Evolutionary conservation across 257 asterid genomes (phyloP).

Genomic region (Schizonepeta tenuifolia): DNA sequence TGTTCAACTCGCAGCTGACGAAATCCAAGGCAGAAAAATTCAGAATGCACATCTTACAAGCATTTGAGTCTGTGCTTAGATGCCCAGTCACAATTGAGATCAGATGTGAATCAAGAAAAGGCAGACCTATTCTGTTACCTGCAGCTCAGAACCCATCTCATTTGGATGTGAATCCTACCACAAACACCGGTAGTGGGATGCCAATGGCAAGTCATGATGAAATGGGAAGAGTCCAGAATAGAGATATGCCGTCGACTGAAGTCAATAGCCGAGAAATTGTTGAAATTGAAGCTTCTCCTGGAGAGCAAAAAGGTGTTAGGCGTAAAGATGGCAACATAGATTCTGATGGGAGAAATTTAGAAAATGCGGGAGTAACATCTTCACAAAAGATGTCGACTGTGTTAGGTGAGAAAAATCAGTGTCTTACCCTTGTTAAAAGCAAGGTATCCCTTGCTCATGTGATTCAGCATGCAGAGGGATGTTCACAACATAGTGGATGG

Average conservation of each 20-base stretch:
- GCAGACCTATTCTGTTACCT: constrained; percentile 50
- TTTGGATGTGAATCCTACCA: constrained; percentile 20
- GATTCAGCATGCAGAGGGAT: constrained; percentile 84
- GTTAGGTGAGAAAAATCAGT: constrained; percentile 58
- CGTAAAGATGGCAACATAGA: constrained; percentile 22
- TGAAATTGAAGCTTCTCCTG: constrained; percentile 56
- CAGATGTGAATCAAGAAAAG: constrained; percentile 65
- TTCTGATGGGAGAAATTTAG: constrained; percentile 10
- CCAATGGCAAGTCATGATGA: constrained; percentile 37
- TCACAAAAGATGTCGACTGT: constrained; percentile 34
- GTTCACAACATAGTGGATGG: constrained; percentile 73
- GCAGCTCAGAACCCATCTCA: constrained; percentile 48
- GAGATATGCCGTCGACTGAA: constrained; percentile 44
- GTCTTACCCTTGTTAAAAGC: constrained; percentile 79
- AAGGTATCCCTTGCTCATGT: constrained; percentile 93
- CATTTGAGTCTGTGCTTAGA: constrained; percentile 83
- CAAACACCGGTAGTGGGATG: constrained; percentile 24
- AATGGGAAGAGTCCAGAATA: constrained; percentile 37
- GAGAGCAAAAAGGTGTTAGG: constrained; percentile 27
- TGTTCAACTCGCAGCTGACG: constrained; percentile 69
- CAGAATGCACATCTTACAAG: constrained; percentile 71
- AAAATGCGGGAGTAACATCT: constrained; percentile 30
- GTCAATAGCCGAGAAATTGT: constrained; percentile 63
- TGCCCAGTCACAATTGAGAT: constrained; percentile 85
- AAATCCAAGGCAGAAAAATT: constrained; percentile 83